Conservation (phyloP, 2,329 filamentous ascomycete genomes). For the Sclerotinia borealis region DNA sequence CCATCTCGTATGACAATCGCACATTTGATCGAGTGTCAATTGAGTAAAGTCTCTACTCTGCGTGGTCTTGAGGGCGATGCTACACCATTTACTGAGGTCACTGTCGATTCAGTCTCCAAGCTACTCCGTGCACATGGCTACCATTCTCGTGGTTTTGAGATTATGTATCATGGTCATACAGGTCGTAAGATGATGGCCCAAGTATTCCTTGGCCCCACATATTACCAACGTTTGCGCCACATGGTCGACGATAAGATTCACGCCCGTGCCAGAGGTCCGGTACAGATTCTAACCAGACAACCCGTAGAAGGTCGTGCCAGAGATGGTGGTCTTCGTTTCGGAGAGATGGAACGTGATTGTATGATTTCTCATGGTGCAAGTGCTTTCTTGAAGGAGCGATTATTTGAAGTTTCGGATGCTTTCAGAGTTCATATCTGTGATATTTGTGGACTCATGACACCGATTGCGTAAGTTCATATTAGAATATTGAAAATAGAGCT, state of each 20-base stretch:
- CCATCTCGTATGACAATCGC: slow-evolving; percentile 99
- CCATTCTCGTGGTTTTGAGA: slow-evolving; percentile 93
- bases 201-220: slow-evolving; percentile 94
- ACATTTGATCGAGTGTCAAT: slow-evolving; percentile 97
- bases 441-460: slow-evolving; percentile 97
- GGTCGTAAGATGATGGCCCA: slow-evolving; percentile 89
- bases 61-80: slow-evolving; percentile 95
- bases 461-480: slow-evolving; percentile 76
- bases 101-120: slow-evolving; percentile 85
- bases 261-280: slow-evolving; percentile 91
- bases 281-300: slow-evolving; percentile 95
- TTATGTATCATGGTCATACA: slow-evolving; percentile 98
- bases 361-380: slow-evolving; percentile 99
- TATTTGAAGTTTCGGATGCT: slow-evolving; percentile 96
- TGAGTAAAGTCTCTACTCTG: slow-evolving; percentile 91
- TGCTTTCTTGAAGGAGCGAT: slow-evolving; percentile 91
- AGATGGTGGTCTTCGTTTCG: slow-evolving; percentile 97
- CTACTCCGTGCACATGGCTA: slow-evolving; percentile 86
- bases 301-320: slow-evolving; percentile 96
- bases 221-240: slow-evolving; percentile 96
- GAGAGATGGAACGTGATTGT: slow-evolving; percentile 99
- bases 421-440: slow-evolving; percentile 98
- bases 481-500: neutral
- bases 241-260: slow-evolving; percentile 99
- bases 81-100: slow-evolving; percentile 96